Evolutionary conservation across 352 stramenopile species (phyloP).

Genomic region (Lagenidium sp.): DNA sequence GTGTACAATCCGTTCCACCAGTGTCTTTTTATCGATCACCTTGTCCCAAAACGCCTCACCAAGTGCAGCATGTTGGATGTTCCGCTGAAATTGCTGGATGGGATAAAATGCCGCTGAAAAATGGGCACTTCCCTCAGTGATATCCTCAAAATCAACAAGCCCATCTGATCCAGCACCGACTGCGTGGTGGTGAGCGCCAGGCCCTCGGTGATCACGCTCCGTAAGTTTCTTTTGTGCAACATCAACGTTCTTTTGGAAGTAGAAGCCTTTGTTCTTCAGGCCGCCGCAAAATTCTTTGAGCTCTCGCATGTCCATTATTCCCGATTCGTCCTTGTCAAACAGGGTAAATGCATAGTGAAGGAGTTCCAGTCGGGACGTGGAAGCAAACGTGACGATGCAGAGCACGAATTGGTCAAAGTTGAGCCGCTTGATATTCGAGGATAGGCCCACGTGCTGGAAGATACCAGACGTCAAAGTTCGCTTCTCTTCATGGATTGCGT

Average conservation of each 20-base stretch:
- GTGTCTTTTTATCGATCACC: constrained; percentile 23
- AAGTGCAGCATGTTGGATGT: constrained; percentile 31
- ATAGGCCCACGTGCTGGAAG: constrained; percentile 33
- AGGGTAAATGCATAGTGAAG: constrained; percentile 58
- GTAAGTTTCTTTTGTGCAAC: constrained; percentile 41
- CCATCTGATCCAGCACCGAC: constrained; percentile 9
- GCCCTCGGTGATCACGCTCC: constrained; percentile 16
- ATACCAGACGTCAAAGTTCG: constrained; percentile 44
- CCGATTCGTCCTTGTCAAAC: constrained; percentile 56
- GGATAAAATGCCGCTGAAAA: constrained; percentile 65
- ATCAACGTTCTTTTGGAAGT: constrained; percentile 55
- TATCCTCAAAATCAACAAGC: constrained; percentile 43
- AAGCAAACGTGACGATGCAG: constrained; percentile 38
- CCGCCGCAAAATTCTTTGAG: constrained; percentile 43
- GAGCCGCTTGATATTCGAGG: constrained; percentile 16
- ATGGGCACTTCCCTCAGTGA: constrained; percentile 37
- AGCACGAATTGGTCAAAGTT: constrained; percentile 58
- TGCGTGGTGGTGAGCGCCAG: constrained; percentile 6
- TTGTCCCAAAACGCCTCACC: constrained; percentile 42
- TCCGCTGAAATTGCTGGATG: constrained; percentile 53
- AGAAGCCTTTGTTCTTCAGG: constrained; percentile 36
- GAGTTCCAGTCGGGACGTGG: constrained; percentile 37
- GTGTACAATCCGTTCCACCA: constrained; percentile 39
- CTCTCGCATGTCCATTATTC: constrained; percentile 48
- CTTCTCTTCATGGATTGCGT: constrained; percentile 39